Conservation (phyloP, 345 rosid species). For the Citrus glauca region DNA sequence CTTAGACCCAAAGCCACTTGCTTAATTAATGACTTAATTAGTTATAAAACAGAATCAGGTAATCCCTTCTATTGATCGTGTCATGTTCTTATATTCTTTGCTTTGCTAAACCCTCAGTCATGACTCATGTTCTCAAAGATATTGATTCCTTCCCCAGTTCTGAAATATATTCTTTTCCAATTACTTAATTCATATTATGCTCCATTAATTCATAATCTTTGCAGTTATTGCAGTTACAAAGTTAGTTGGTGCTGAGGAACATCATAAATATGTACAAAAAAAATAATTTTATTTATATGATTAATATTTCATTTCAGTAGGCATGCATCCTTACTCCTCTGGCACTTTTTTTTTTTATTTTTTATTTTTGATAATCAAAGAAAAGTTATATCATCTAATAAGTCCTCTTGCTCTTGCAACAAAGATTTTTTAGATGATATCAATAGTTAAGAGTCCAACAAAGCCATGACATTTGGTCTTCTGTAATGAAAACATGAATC, state of each 20-base stretch:
- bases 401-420: neutral
- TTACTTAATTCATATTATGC: neutral
- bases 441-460: no score
- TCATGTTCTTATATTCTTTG: conserved; percentile 20
- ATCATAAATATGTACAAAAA: no score
- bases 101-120: conserved; percentile 10
- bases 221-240: conserved; percentile 25
- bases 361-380: no score
- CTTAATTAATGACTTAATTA: neutral
- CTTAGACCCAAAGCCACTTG: neutral
- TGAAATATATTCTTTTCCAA: neutral
- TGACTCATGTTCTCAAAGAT: conserved; percentile 24
- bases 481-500: neutral
- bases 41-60: neutral
- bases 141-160: conserved; percentile 10
- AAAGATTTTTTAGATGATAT: neutral
- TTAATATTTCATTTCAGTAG: no score
- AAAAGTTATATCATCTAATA: neutral
- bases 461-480: neutral
- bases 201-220: neutral
- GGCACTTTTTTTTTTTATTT: no score
- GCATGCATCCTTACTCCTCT: no score
- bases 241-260: conserved; percentile 12
- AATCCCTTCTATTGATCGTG: neutral
- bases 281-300: no score